A percentile compares a stretch with the other conserved stretches of the same genome.
These are phyloP conservation scores for Potentilla sterilis DNA, from an alignment of 306 rosid genomes.

Conservation along the genomic window DNA sequence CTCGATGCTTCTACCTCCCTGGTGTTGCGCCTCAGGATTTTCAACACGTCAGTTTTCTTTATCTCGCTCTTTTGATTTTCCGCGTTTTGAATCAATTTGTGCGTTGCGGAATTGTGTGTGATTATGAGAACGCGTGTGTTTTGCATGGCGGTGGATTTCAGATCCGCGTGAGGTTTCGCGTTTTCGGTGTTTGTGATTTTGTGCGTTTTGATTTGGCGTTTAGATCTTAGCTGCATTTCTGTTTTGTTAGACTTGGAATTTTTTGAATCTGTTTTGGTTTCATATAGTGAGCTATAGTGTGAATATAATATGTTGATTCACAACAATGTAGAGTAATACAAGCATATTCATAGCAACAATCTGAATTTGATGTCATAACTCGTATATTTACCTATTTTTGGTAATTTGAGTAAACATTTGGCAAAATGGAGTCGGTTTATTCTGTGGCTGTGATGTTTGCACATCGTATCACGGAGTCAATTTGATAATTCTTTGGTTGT, in stretches of 20 bases:
- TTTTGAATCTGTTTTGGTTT: not conserved
- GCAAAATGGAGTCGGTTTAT: no score
- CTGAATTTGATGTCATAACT: not conserved
- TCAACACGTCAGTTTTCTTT: conserved; percentile 39
- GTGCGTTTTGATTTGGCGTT: not conserved
- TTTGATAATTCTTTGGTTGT: no score
- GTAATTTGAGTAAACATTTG: not conserved
- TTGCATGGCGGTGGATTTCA: conserved; percentile 22
- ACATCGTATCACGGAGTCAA: no score
- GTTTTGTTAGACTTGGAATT: conserved; percentile 9
- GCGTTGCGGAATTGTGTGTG: not conserved
- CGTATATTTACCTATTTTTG: not conserved
- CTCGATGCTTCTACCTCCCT: conserved; percentile 66
- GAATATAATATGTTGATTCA: not conserved
- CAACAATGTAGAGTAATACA: not conserved
- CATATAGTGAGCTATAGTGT: not conserved
- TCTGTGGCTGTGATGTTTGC: no score
- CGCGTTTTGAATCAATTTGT: not conserved
- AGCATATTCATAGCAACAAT: not conserved
- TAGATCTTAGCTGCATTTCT: conserved; percentile 32
- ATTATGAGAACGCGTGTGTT: not conserved
- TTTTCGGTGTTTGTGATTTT: conserved; percentile 5
- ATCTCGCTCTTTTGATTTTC: not conserved
- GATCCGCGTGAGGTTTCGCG: conserved; percentile 12
- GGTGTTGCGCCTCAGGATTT: conserved; percentile 87